Percentiles rank a stretch among this genome's conserved stretches.
Evolutionary conservation across 140 eudicot species (phyloP).

Genomic region (Anethum foeniculum): DNA sequence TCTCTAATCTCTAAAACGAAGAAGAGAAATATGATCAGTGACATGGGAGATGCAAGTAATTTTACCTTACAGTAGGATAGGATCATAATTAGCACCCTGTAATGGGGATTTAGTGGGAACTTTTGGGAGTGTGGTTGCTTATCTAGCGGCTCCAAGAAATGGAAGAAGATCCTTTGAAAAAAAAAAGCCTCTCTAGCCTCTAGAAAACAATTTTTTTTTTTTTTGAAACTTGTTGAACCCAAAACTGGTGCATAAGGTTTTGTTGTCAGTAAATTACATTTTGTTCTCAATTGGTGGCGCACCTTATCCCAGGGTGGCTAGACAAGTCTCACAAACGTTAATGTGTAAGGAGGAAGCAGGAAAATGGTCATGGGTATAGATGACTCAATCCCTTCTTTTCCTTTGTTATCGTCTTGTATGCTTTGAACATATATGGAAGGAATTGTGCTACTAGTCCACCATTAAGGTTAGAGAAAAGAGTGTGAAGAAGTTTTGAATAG

Average conservation of each 20-base stretch:
- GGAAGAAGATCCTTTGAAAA: constrained; percentile 58
- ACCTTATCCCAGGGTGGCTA: constrained; percentile 1
- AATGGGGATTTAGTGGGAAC: constrained; percentile 61
- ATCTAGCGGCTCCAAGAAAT: constrained; percentile 69
- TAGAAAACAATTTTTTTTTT: too few relatives aligned
- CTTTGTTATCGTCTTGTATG: background rate
- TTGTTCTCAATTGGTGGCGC: constrained; percentile 9
- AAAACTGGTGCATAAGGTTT: constrained; percentile 40
- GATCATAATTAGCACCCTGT: constrained; percentile 39
- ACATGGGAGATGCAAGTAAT: background rate
- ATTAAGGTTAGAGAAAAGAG: background rate
- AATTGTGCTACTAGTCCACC: constrained; percentile 19
- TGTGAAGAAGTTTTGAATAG: background rate
- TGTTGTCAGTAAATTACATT: constrained; percentile 31
- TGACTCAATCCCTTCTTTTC: background rate
- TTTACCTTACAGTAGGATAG: background rate
- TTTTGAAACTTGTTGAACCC: constrained; percentile 39
- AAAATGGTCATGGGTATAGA: constrained; percentile 23
- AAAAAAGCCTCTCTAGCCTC: constrained; percentile 9
- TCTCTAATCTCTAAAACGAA: constrained; percentile 74
- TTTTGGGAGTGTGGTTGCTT: constrained; percentile 23
- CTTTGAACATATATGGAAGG: constrained; percentile 8
- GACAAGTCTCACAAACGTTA: constrained; percentile 13
- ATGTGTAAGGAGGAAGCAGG: constrained; percentile 29
- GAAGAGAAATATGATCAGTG: background rate